Percentiles rank a stretch among this genome's conserved stretches.
Evolutionary conservation across 768 basidiomycete species (phyloP).

Genomic region (Agrocybe praecox): DNA sequence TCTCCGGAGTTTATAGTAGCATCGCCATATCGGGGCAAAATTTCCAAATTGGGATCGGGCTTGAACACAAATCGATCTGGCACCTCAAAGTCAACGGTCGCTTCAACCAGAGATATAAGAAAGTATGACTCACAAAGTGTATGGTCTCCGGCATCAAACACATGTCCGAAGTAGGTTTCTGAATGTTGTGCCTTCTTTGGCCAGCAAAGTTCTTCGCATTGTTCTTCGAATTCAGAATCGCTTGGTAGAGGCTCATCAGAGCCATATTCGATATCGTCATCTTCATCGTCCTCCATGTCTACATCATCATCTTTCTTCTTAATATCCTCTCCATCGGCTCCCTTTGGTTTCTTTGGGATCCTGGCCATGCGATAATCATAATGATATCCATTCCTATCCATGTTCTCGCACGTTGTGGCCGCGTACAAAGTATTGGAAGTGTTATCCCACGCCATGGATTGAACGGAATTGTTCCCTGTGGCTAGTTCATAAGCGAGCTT

Average conservation of each 20-base stretch:
- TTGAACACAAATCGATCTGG: not conserved
- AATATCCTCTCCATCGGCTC: not conserved
- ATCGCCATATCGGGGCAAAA: not conserved
- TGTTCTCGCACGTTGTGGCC: constrained; percentile 28
- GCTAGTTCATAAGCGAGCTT: constrained; percentile 40
- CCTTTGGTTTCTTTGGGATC: constrained; percentile 1
- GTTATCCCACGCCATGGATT: constrained; percentile 34
- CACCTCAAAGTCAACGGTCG: too few species aligned
- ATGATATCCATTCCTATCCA: not conserved
- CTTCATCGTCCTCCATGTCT: constrained; percentile 21
- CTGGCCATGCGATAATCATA: constrained; percentile 20
- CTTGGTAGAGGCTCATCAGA: not conserved
- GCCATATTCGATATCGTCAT: not conserved
- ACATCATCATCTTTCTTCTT: constrained; percentile 8
- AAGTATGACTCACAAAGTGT: constrained; percentile 30
- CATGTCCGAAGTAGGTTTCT: constrained; percentile 33
- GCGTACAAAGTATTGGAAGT: constrained; percentile 32
- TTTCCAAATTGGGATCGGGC: not conserved
- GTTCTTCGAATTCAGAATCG: constrained; percentile 17
- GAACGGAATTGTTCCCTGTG: constrained; percentile 45
- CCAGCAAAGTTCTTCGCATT: constrained; percentile 29
- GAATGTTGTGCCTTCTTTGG: constrained; percentile 22
- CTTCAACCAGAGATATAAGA: too few species aligned
- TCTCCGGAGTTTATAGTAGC: not conserved
- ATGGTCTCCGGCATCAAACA: constrained; percentile 37